phyloP scores from a whole-genome alignment of 176 grass and related monocot species.

The Echinochloa phyllopogon region DNA sequence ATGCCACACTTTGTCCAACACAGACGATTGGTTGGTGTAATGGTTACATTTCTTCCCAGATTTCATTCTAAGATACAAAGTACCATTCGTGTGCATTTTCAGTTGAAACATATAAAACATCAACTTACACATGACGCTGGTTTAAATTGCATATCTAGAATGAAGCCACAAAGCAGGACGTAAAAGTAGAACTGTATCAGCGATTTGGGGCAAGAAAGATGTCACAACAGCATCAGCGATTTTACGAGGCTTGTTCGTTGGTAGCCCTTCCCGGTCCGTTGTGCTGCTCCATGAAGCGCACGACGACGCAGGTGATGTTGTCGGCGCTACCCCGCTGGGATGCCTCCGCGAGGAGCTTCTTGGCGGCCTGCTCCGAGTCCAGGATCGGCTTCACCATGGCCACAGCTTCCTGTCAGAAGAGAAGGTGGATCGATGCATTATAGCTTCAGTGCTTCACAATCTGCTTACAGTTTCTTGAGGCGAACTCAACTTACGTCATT shows the following conservation, averaged over 20 bases:
- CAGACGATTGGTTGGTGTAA: no score
- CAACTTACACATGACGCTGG: neutral
- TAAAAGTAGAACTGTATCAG: neutral
- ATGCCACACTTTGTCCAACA: no score
- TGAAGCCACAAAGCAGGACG: neutral
- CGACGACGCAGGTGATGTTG: constrained; percentile 83
- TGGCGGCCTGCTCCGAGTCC: constrained; percentile 78
- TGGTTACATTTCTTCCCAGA: neutral
- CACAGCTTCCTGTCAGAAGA: constrained; percentile 62
- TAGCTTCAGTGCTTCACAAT: neutral
- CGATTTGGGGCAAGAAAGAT: neutral
- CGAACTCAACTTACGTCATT: constrained; percentile 60
- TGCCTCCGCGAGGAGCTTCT: constrained; percentile 66
- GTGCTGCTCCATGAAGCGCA: constrained; percentile 62
- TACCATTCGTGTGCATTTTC: neutral
- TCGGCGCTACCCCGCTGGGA: constrained; percentile 73
- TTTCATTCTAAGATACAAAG: neutral
- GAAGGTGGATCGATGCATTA: neutral
- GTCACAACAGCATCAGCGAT: neutral
- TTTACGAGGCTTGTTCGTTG: neutral
- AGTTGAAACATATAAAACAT: neutral
- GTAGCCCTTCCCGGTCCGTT: neutral
- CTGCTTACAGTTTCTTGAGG: no score
- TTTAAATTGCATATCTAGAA: neutral
- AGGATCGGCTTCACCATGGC: constrained; percentile 75